Base-by-base conservation (phyloP, 2,329 filamentous ascomycete genomes). In the Pleoardoris graminearum region DNA sequence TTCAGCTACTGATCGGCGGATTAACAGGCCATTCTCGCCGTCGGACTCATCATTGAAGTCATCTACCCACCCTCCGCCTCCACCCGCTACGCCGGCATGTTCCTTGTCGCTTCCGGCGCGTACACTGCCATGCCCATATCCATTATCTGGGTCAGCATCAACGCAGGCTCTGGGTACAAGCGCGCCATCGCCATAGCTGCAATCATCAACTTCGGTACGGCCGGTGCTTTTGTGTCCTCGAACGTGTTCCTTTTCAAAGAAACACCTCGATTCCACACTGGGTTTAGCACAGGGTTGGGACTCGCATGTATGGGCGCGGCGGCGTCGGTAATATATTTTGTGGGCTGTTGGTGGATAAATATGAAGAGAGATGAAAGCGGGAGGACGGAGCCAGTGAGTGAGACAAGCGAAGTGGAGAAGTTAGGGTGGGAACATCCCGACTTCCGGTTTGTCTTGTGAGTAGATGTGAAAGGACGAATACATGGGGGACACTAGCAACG, bases 101-200 rank as follows among this genome's bases (percentile, higher is more conserved):
- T 80, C 62, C 79, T 84, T 50, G 78, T 80, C 25, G 77, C 80
- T 4, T 65, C 77, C 0, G 82, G 82, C 7, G 80, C 78, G 1
- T 84, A 83, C 65, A 80, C 81, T 0, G 80, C 79, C 7, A 82
- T 82, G 0, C 81, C 82, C 0, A 78, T 81, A 0, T 82, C 81
- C 63, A 65, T 85, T 29, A 78, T 78, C 7, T 85, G 82, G 82
- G 80, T 78, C 0, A 73, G 83, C 21, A 83, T 85, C 60, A 85
- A 77, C 72, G 64, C 57, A 59, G 61, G 59, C 1, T 63, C 58
- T 21, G 66, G 66, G 3, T 73, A 65, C 27, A 65, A 68, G 37
- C 62, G 61, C 7, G 53, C 60, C 1, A 60, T 63, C 6, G 57
- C 60, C 16, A 57, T 68, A 5, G 54, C 53, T 0, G 49, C 50